Base-by-base conservation (phyloP, 257 asterid genomes). In the Rubia yunnanensis region DNA sequence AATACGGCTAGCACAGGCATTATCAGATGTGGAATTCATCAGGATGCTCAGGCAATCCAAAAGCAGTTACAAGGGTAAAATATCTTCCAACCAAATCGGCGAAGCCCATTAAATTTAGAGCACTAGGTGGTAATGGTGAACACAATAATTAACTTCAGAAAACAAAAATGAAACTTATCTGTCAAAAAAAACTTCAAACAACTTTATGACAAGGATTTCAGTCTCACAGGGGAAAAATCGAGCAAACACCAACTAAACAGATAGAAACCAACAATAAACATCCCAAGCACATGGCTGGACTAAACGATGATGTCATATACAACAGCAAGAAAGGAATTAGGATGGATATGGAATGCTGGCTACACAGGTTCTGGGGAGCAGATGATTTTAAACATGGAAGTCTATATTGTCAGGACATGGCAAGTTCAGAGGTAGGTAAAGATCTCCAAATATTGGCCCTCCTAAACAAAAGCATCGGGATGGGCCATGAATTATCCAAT, bases 391-490 rank as follows among this genome's bases (percentile, higher is more conserved):
- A 81, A 84, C 85, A 73, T 79, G 90, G 92, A 76, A 59, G 70
- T 71, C 70, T 79, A 78, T 69, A 85, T 85, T 81, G 78, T 73
- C 82, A 64, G 90, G 94, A 68, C 76, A 74, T 82, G 89, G 89
- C 78, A 78, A 64, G 79, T 77, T 88, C 74, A 81, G 73, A 72
- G 69, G 66, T 60, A 76, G 91, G 89, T 76, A 83, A n/a, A 73
- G 78, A 73, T 82, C 95, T 81, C 77, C 96, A 78, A 86, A 72
- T 78, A 81, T 72, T 83, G 95, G 92, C 80, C 87, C 89, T 79
- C 78, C 79, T 84, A 86, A 76, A 75, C 80, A 79, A 82, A 86
- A 88, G 89, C 95, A 80, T 86, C 95, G 80, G 83, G 87, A 84
- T 82, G 79, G 92, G 89, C 81, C 90, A 84, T 80, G 88, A 66